Base-by-base conservation (phyloP, 1,284 basidiomycete genomes). In the Naganishia liquefaciens region DNA sequence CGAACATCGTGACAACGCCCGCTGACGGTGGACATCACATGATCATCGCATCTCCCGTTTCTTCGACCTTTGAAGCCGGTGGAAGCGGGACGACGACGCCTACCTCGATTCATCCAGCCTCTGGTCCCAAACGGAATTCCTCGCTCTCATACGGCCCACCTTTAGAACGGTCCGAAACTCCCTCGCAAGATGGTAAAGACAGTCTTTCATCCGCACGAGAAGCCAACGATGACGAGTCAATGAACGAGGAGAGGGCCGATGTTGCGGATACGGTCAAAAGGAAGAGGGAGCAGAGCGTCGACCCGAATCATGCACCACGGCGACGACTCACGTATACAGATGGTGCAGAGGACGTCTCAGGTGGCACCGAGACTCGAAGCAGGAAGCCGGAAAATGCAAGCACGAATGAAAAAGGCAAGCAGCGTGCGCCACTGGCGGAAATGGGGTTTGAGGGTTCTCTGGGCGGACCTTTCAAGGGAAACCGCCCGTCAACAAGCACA, bases 401-500 rank as follows among this genome's bases (percentile, higher is more conserved):
- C 13, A 33, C 21, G 19, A 39, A 47, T 11, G 28, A 28, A 28
- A 54, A 39, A 28, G 25, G 11, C 11, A 54, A 25, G 28, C 51
- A n/a, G 3, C 15, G 25, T 4, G 15, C 51, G 7, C 42, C 40
- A 25, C 10, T 51, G 21, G 47, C 42, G 9, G 54, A 51, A 33
- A 39, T 64, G 52, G 62, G 62, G 5, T 42, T 64, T 23, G 62
- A 64, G 25, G 44, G 42, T 9, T 23, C 47, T 25, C 28, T 64
- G 21, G 54, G 28, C 17, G 39, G 17, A 27, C 11, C 33, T 5
- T 39, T 17, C 7, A 21, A 39, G 28, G 28, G 17, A 13, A 23
- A 17, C 28, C 33, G n/a, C 9, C 23, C 50, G 9, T 53, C 19
- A 7, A 39, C 23, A 3, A 39, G 30, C 7, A 21, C 60, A 37